phyloP scores from a whole-genome alignment of 2,329 filamentous ascomycete genomes.

The Nakataea oryzae region DNA sequence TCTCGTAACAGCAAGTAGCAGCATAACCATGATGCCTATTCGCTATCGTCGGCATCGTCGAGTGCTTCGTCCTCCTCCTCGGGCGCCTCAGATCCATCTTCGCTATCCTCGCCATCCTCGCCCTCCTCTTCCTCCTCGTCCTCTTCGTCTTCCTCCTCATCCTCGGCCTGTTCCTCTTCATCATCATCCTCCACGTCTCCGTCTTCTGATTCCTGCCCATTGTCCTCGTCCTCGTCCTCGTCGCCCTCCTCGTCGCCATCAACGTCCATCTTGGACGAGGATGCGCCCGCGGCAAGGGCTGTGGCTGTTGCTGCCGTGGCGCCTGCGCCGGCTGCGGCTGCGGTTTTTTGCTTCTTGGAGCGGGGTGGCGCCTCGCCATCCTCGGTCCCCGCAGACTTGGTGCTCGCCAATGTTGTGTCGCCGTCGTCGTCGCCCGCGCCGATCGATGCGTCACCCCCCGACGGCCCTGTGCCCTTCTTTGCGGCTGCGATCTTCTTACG shows the following conservation, averaged over 20 bases:
- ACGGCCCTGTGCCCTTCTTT: conserved; percentile 30
- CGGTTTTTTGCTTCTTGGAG: conserved; percentile 21
- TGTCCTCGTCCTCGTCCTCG: conserved; percentile 24
- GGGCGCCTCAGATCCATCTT: conserved; percentile 38
- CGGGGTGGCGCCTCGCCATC: conserved; percentile 14
- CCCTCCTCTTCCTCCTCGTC: conserved; percentile 32
- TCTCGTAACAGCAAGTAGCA: not conserved
- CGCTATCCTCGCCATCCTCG: conserved; percentile 36
- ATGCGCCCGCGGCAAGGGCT: conserved; percentile 21
- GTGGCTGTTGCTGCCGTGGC: conserved; percentile 23
- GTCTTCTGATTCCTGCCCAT: conserved; percentile 22
- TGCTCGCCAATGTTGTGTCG: conserved; percentile 10
- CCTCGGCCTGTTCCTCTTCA: conserved; percentile 37
- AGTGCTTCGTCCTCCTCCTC: conserved; percentile 48
- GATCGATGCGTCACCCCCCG: conserved; percentile 17
- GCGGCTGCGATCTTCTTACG: conserved; percentile 58
- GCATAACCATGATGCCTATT: not conserved
- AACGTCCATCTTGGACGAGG: conserved; percentile 28
- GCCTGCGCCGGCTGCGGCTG: conserved; percentile 20
- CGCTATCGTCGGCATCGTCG: conserved; percentile 21
- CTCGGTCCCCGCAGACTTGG: conserved; percentile 10
- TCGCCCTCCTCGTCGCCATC: conserved; percentile 24
- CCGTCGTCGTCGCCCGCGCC: conserved; percentile 16
- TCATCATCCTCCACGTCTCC: conserved; percentile 34
- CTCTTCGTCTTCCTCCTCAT: conserved; percentile 28